Base-by-base conservation (phyloP, 2,329 filamentous ascomycete species). In the Xylaria digitata region DNA sequence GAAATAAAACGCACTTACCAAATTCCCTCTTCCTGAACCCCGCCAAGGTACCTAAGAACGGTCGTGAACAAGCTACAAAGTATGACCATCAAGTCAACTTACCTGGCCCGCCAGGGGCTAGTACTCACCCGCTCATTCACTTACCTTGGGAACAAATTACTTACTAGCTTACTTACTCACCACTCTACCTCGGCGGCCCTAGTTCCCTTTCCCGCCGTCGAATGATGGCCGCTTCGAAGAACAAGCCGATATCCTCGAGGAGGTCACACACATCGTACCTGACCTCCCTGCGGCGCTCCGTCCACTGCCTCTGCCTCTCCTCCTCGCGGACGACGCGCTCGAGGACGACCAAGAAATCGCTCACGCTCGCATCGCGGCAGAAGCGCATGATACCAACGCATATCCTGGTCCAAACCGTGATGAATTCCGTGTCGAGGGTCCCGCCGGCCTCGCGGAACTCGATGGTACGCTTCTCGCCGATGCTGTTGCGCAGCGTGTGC, bases 381-480 rank as follows among this genome's bases (percentile, higher is more conserved):
- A 66, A 72, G 61, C 71, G 46, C 66, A 75, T 34, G 65, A 77
- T 45, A 55, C 78, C 77, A 15, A 74, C 71, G 48, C 78, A 78
- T 46, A 82, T 75, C 19, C 68, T 69, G 15, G 71, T 69, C 80
- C 80, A 83, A 2, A 63, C 68, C 1, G 61, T 56, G 26, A 81
- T 71, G 78, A 77, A 81, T 3, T 72, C 71, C 8, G 76, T 67
- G 46, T 80, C 74, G 15, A 82, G 63, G 2, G 76, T 73, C 0
- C 79, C 79, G 6, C 61, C 69, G 0, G 76, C 80, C 67, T 79
- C 77, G 50, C 81, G 79, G 57, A 79, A 78, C 74, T 82, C 80
- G 52, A 83, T 54, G 26, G 66, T 72, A 19, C 61, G 63, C 58
- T 55, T 46, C 30, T 17, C 5, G 19, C 17, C 48, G 2, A 13